A percentile compares a stretch with the other conserved stretches of the same genome.
Conservation (phyloP, 2,329 filamentous ascomycete genomes). For the Fusarium robinianum region DNA sequence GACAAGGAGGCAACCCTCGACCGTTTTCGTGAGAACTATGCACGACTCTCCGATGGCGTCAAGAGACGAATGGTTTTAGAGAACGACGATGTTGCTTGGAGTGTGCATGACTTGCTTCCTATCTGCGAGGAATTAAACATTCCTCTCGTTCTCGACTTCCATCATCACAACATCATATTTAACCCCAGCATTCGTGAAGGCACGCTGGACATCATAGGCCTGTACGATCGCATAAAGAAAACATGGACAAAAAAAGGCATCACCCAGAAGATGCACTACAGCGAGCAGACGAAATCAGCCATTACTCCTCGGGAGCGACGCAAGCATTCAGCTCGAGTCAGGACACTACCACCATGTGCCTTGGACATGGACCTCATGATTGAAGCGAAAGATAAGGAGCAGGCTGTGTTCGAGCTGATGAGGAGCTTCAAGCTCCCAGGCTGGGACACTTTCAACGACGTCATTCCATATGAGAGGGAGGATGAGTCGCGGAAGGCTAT, state of each 20-base stretch:
- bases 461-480: conserved; percentile 74
- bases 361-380: conserved; percentile 96
- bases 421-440: conserved; percentile 82
- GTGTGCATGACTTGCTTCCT: conserved; percentile 87
- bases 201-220: conserved; percentile 74
- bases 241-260: conserved; percentile 87
- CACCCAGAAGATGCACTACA: conserved; percentile 96
- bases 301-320: conserved; percentile 77
- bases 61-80: conserved; percentile 86
- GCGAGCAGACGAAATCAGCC: conserved; percentile 67
- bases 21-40: conserved; percentile 78
- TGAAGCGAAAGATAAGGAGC: conserved; percentile 97
- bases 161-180: conserved; percentile 95
- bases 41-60: conserved; percentile 65
- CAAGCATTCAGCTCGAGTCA: conserved; percentile 83
- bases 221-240: conserved; percentile 77
- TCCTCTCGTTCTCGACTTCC: conserved; percentile 87
- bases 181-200: conserved; percentile 77
- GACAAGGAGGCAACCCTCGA: conserved; percentile 80
- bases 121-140: conserved; percentile 94
- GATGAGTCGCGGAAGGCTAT: conserved; percentile 67
- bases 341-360: conserved; percentile 79
- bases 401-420: conserved; percentile 95
- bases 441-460: conserved; percentile 73
- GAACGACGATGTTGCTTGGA: conserved; percentile 93